phyloP scores from a whole-genome alignment of 768 basidiomycete species.

The Suillus ampliporus region DNA sequence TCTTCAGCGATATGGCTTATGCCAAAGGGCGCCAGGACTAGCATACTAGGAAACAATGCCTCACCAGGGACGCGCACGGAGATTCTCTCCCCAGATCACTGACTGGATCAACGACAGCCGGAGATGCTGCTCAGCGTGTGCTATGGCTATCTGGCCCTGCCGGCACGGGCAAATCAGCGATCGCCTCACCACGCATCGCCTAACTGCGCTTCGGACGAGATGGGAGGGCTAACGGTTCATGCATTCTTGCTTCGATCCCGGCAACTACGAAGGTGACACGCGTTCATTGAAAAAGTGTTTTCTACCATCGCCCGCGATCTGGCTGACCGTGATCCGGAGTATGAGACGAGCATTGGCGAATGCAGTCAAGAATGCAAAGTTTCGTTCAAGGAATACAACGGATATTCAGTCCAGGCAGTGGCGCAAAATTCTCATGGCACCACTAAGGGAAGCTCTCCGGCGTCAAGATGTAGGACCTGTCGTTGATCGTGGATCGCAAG shows the following conservation, averaged over 20 bases:
- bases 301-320: conserved; percentile 1
- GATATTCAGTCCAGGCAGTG: conserved; percentile 19
- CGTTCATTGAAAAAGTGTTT: neutral
- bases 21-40: neutral
- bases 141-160: conserved; percentile 32
- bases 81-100: conserved; percentile 20
- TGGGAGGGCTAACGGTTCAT: conserved; percentile 6
- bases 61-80: conserved; percentile 20
- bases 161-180: too few relatives aligned
- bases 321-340: neutral
- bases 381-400: neutral
- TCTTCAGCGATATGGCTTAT: conserved; percentile 1
- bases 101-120: conserved; percentile 16
- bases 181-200: too few relatives aligned
- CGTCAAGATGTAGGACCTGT: conserved; percentile 21
- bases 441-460: conserved; percentile 13
- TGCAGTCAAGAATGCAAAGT: neutral
- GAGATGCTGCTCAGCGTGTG: conserved; percentile 9
- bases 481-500: conserved; percentile 31
- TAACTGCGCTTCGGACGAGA: too few relatives aligned
- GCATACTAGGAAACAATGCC: conserved; percentile 15
- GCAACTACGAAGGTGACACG: too few relatives aligned
- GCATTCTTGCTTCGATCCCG: neutral
- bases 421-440: conserved; percentile 21
- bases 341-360: neutral